These are phyloP conservation scores for Hypoxylon rickii DNA, from an alignment of 495 filamentous ascomycete species.

Conservation along the genomic window DNA sequence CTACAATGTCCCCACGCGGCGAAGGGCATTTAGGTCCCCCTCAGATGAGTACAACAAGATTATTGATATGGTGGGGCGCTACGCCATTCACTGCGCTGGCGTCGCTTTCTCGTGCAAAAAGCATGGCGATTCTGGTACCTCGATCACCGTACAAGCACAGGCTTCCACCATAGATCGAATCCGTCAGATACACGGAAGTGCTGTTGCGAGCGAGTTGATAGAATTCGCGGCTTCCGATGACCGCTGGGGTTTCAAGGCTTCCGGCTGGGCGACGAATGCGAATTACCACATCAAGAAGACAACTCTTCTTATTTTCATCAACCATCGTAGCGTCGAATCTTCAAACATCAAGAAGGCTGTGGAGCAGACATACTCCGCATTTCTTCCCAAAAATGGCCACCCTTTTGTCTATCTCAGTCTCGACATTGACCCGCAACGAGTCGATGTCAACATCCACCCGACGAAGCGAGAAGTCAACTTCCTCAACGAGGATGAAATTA, in stretches of 20 bases:
- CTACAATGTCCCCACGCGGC: constrained; percentile 90
- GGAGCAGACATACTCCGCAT: constrained; percentile 87
- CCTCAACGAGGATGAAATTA: constrained; percentile 95
- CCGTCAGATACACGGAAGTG: constrained; percentile 83
- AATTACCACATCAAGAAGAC: constrained; percentile 96
- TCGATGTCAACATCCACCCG: constrained; percentile 98
- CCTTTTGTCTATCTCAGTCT: constrained; percentile 93
- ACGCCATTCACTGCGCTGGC: constrained; percentile 90
- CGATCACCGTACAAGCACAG: constrained; percentile 74
- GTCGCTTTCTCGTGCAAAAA: constrained; percentile 98
- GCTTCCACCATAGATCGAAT: constrained; percentile 81
- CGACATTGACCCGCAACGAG: constrained; percentile 88
- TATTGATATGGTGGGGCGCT: constrained; percentile 89
- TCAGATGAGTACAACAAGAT: constrained; percentile 99
- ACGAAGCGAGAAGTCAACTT: constrained; percentile 99
- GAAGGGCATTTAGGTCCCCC: constrained; percentile 85
- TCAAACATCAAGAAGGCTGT: constrained; percentile 85
- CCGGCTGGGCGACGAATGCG: constrained; percentile 86
- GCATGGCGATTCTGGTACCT: constrained; percentile 81
- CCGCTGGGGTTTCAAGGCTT: constrained; percentile 80
- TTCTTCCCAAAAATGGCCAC: constrained; percentile 92
- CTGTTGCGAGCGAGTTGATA: constrained; percentile 88
- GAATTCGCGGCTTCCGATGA: constrained; percentile 73
- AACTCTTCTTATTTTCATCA: constrained; percentile 90
- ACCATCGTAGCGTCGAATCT: constrained; percentile 95